Percentiles rank a stretch among this genome's conserved stretches.
phyloP scores from a whole-genome alignment of 2,329 filamentous ascomycete species.

The Hirsutella minnesotensis region DNA sequence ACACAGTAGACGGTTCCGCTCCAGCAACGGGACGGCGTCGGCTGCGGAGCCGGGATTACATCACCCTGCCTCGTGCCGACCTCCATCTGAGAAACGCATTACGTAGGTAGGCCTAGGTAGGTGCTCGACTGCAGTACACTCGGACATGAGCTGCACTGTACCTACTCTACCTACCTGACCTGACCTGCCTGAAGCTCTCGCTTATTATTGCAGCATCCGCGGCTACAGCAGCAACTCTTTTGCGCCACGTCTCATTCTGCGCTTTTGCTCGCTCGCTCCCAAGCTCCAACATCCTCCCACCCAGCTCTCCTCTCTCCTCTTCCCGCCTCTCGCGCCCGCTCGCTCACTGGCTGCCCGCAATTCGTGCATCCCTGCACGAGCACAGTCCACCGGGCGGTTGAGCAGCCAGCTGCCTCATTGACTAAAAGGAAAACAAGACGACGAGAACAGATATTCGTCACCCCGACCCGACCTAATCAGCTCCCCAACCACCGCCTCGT shows the following conservation, averaged over 20 bases:
- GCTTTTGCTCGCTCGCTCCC: background rate
- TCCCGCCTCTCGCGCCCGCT: background rate
- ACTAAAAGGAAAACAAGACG: background rate
- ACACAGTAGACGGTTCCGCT: background rate
- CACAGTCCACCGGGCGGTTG: background rate
- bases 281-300: background rate
- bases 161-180: background rate
- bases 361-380: background rate
- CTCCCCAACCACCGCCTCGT: background rate
- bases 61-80: background rate
- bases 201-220: background rate
- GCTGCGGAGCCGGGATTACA: background rate
- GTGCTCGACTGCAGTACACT: too few species aligned
- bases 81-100: too few species aligned
- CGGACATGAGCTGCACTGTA: background rate
- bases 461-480: background rate
- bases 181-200: background rate
- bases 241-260: background rate
- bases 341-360: too few species aligned
- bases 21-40: background rate
- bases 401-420: background rate
- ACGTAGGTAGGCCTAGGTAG: too few species aligned
- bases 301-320: background rate
- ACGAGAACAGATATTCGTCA: background rate
- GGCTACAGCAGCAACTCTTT: background rate